Evolutionary conservation across 164 flowering plant species (phyloP), one percentile per base, ranked within the genome.

Genomic region (Echeveria elegans): DNA sequence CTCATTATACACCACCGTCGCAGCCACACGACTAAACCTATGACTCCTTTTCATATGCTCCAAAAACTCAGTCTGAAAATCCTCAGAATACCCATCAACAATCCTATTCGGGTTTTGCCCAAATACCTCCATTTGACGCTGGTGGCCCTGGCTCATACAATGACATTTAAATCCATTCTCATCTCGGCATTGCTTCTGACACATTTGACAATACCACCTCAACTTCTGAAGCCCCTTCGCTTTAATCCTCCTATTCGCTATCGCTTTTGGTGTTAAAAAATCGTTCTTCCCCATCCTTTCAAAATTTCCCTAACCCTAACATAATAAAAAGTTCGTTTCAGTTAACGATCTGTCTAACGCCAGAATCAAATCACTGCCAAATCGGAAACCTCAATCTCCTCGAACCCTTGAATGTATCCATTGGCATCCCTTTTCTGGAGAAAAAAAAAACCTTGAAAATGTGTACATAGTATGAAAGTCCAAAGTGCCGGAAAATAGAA

Each of bases 131-230:
- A 89, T 89, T 78, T 89, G 98, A 12, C 96, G 86, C 79, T 89
- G 98, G 80, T 92, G 96, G 61, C 86, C 69, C 72, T 92, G 96
- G 78, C 95, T 88, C 96, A 89, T 88, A 63, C 97, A 92, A 69
- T 89, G 97, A 66, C 97, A 92, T 70, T 92, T 92, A 84, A 92
- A 92, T 3, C 96, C 97, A 59, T 89, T 89, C 81, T 89, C 97
- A 62, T 92, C 97, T 0, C 94, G 86, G 72, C 94, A 92, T 75
- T 92, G 96, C 71, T 92, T 89, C 71, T 91, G 89, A 75, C 97
- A 91, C 94, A 91, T 91, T 77, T 91, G 97, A 71, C 97, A 89
- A 65, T 91, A 91, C 96, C 97, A 89, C 32, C 94, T 82, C 5
- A 87, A 84, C 72, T 89, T 89, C 77, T 91, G 90, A 6, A 91